phyloP scores from a whole-genome alignment of 768 basidiomycete genomes.

The Asterophora parasitica region DNA sequence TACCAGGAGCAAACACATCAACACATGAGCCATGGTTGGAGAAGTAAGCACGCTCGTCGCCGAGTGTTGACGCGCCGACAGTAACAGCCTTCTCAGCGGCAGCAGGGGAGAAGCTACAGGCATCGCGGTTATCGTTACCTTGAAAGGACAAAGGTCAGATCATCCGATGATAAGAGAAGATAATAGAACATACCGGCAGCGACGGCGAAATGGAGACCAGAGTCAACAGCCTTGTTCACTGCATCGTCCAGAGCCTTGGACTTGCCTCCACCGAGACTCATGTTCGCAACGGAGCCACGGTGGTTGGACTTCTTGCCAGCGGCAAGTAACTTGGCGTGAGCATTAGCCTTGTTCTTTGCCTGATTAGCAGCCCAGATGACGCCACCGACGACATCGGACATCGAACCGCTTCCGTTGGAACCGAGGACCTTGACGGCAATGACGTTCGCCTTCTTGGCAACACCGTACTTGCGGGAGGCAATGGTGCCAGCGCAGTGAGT shows the following conservation, averaged over 20 bases:
- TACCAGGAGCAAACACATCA: constrained; percentile 86
- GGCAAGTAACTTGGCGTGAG: constrained; percentile 54
- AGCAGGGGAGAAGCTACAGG: constrained; percentile 92
- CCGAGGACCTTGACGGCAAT: constrained; percentile 92
- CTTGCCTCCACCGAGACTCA: constrained; percentile 97
- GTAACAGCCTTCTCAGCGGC: constrained; percentile 86
- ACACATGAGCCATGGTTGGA: constrained; percentile 91
- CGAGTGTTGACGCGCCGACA: constrained; percentile 85
- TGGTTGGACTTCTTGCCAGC: constrained; percentile 72
- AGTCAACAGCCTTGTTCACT: constrained; percentile 79
- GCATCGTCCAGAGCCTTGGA: constrained; percentile 77
- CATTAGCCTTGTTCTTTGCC: constrained; percentile 50
- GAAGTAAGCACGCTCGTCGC: constrained; percentile 83
- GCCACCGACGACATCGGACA: constrained; percentile 91
- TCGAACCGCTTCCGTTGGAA: constrained; percentile 89
- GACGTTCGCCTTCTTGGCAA: constrained; percentile 89
- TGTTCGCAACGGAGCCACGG: constrained; percentile 95
- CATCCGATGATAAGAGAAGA: background rate
- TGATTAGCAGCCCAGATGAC: constrained; percentile 70
- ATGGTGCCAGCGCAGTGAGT: constrained; percentile 95
- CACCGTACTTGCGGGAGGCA: constrained; percentile 89
- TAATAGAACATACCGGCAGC: constrained; percentile 69
- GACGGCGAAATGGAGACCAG: constrained; percentile 93
- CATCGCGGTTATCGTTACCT: constrained; percentile 84
- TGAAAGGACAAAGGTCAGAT: background rate